phyloP scores from a whole-genome alignment of 345 rosid species.

The Populus ilicifolia region DNA sequence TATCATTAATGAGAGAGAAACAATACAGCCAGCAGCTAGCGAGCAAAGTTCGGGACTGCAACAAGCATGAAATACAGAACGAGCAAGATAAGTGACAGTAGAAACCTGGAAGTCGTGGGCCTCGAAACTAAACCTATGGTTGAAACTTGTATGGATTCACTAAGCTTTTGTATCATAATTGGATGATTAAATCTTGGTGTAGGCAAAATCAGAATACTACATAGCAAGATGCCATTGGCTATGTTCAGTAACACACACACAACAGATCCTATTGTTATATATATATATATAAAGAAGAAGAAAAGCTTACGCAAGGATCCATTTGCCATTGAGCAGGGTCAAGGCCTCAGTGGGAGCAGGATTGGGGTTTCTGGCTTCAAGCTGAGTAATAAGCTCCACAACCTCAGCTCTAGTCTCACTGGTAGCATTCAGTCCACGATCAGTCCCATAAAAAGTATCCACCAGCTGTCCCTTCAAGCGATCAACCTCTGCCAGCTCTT shows the following conservation, averaged over 20 bases:
- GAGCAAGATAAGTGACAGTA: not conserved
- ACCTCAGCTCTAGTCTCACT: slow-evolving; percentile 91
- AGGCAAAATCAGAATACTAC: too few relatives aligned
- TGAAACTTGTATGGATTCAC: too few relatives aligned
- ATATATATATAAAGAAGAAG: too few relatives aligned
- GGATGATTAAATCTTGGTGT: too few relatives aligned
- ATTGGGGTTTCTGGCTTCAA: slow-evolving; percentile 82
- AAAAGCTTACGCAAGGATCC: slow-evolving; percentile 80
- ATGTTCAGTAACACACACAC: too few relatives aligned
- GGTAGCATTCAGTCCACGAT: slow-evolving; percentile 62
- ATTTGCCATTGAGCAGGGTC: slow-evolving; percentile 76
- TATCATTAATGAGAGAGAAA: too few relatives aligned
- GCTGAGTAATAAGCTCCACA: slow-evolving; percentile 79
- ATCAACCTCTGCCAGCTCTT: slow-evolving; percentile 46
- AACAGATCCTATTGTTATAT: too few relatives aligned
- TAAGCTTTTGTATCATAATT: too few relatives aligned
- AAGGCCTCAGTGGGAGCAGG: slow-evolving; percentile 80
- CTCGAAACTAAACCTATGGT: too few relatives aligned
- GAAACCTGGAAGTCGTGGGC: too few relatives aligned
- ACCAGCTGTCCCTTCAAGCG: slow-evolving; percentile 56
- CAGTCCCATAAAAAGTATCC: slow-evolving; percentile 73
- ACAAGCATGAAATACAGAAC: not conserved
- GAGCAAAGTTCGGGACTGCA: not conserved
- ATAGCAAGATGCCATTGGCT: too few relatives aligned
- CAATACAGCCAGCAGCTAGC: too few relatives aligned